phyloP scores from a whole-genome alignment of 164 flowering plant genomes.

The Stephania yunnanensis region DNA sequence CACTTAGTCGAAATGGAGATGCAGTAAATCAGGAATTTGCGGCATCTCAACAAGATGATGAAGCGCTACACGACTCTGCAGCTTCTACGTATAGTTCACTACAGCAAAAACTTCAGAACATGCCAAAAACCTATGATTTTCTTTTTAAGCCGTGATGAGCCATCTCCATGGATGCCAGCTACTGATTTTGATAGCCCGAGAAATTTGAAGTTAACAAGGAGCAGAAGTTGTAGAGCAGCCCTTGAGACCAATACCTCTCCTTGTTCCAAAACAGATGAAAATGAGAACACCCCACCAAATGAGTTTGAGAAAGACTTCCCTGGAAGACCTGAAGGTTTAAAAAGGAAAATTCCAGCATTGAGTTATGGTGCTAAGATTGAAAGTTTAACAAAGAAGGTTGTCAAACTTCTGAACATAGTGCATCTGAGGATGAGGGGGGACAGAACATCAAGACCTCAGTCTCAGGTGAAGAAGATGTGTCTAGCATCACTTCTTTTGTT shows the following conservation, averaged over 20 bases:
- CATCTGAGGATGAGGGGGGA: slow-evolving; percentile 18
- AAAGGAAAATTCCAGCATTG: slow-evolving; percentile 21
- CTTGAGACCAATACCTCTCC: slow-evolving; percentile 24
- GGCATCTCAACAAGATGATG: slow-evolving; percentile 17
- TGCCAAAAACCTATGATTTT: slow-evolving; percentile 34
- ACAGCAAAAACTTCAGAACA: slow-evolving; percentile 29
- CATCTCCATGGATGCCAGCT: slow-evolving; percentile 26
- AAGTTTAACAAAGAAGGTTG: slow-evolving; percentile 29
- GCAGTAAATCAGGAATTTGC: slow-evolving; percentile 18
- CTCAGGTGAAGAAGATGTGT: slow-evolving; percentile 56
- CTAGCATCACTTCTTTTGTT: slow-evolving; percentile 65
- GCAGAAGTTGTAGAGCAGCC: slow-evolving; percentile 55
- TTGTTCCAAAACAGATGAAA: slow-evolving; percentile 18
- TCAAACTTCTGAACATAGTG: slow-evolving; percentile 27
- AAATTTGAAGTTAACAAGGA: slow-evolving; percentile 31
- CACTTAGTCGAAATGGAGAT: slow-evolving; percentile 17
- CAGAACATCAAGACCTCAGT: slow-evolving; percentile 21
- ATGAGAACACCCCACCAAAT: slow-evolving; percentile 36
- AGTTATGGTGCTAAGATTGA: slow-evolving; percentile 22
- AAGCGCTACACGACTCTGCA: slow-evolving; percentile 2
- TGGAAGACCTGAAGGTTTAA: slow-evolving; percentile 34
- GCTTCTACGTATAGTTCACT: slow-evolving; percentile 24
- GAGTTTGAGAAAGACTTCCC: slow-evolving; percentile 33
- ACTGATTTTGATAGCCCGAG: slow-evolving; percentile 19
- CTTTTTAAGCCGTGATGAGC: slow-evolving; percentile 31